Conservation (phyloP, 352 stramenopile genomes). For the Phytophthora boehmeriae region DNA sequence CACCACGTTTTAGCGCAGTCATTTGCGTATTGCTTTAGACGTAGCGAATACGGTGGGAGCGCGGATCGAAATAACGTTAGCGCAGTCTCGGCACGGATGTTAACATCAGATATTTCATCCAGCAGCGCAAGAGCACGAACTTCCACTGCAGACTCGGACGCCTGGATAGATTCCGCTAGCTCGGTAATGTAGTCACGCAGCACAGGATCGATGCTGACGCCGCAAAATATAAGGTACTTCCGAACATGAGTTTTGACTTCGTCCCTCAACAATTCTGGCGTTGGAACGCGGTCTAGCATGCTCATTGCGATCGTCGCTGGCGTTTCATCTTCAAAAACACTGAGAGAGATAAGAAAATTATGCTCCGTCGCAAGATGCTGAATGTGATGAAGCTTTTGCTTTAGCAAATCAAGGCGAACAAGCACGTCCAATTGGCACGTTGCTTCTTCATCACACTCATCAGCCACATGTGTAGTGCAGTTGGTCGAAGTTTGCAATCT, state of each 20-base stretch:
- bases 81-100: conserved; percentile 38
- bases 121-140: conserved; percentile 36
- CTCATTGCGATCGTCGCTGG: conserved; percentile 74
- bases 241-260: conserved; percentile 53
- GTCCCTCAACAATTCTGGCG: conserved; percentile 33
- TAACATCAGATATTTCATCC: conserved; percentile 33
- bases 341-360: conserved; percentile 62
- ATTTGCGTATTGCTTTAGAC: conserved; percentile 54
- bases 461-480: background rate
- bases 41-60: conserved; percentile 58
- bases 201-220: conserved; percentile 42
- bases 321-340: conserved; percentile 62
- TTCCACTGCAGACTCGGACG: conserved; percentile 30
- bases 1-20: conserved; percentile 41
- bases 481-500: conserved; percentile 18
- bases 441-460: background rate
- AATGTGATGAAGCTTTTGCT: conserved; percentile 57
- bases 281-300: conserved; percentile 64
- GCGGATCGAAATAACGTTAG: conserved; percentile 45
- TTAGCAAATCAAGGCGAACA: conserved; percentile 38
- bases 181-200: conserved; percentile 54
- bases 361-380: conserved; percentile 50
- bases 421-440: conserved; percentile 9
- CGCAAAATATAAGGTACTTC: conserved; percentile 55
- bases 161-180: conserved; percentile 43